Percentiles rank a stretch among this genome's conserved stretches.
Conservation (phyloP, 2,329 filamentous ascomycete species). For the Immersiporthe knoxdaviesiana region DNA sequence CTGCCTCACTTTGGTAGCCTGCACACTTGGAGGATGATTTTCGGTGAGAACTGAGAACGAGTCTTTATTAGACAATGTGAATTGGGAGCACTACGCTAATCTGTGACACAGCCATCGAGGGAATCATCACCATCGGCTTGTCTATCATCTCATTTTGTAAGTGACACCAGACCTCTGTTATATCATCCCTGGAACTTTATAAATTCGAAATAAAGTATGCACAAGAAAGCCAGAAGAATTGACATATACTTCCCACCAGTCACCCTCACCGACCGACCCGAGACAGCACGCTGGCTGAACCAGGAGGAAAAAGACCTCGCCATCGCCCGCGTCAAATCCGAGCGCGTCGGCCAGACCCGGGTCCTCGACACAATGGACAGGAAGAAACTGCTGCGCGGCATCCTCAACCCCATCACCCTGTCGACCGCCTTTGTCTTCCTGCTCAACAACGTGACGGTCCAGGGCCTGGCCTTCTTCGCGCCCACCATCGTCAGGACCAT, state of each 20-base stretch:
- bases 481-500: slow-evolving; percentile 72
- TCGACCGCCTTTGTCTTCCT: slow-evolving; percentile 62
- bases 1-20: slow-evolving; percentile 62
- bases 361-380: slow-evolving; percentile 66
- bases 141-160: slow-evolving; percentile 59
- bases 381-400: slow-evolving; percentile 62
- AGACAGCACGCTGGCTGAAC: slow-evolving; percentile 67
- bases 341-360: slow-evolving; percentile 64
- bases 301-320: slow-evolving; percentile 69
- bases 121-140: slow-evolving; percentile 59
- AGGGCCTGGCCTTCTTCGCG: slow-evolving; percentile 70
- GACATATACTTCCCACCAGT: slow-evolving; percentile 34
- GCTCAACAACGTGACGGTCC: slow-evolving; percentile 71
- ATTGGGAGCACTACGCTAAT: background rate
- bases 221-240: background rate
- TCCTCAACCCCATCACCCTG: slow-evolving; percentile 65
- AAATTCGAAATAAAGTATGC: background rate
- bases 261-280: slow-evolving; percentile 70
- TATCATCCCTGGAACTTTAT: background rate
- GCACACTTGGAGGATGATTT: slow-evolving; percentile 69
- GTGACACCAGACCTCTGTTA: background rate
- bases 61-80: background rate
- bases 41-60: slow-evolving; percentile 45
- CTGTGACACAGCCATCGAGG: slow-evolving; percentile 53
- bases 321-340: slow-evolving; percentile 68